Conservation (phyloP, 768 basidiomycete genomes). For the Asterophora parasitica region DNA sequence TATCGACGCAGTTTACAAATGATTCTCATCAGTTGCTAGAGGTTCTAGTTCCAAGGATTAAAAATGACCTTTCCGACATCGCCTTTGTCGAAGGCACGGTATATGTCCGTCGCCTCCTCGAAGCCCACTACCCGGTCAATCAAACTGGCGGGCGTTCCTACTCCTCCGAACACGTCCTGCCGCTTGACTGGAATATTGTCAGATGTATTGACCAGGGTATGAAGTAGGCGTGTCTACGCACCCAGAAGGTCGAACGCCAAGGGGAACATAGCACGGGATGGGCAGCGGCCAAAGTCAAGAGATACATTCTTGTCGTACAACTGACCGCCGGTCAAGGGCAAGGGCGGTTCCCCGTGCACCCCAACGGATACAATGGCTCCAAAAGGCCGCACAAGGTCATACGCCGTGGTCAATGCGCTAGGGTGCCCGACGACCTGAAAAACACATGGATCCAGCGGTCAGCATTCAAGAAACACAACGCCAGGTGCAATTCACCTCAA, state of each 20-base stretch:
- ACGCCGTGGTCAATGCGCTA: constrained; percentile 58
- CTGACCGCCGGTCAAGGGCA: constrained; percentile 54
- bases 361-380: constrained; percentile 75
- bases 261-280: constrained; percentile 74
- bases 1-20: no score
- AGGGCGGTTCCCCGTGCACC: constrained; percentile 50
- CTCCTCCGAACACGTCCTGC: constrained; percentile 70
- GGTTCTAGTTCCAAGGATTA: constrained; percentile 55
- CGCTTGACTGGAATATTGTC: constrained; percentile 40
- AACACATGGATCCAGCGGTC: neutral
- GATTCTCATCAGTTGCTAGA: neutral
- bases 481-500: constrained; percentile 50
- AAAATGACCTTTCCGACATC: constrained; percentile 74
- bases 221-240: constrained; percentile 15
- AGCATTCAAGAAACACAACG: neutral
- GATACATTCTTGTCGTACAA: constrained; percentile 77
- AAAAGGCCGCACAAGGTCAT: constrained; percentile 69
- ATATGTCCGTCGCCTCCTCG: constrained; percentile 50
- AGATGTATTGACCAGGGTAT: neutral
- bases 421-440: constrained; percentile 67
- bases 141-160: constrained; percentile 56
- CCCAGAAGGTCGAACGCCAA: constrained; percentile 62
- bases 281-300: constrained; percentile 78
- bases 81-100: constrained; percentile 67
- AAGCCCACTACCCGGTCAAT: constrained; percentile 66